phyloP scores from a whole-genome alignment of 768 basidiomycete species.

The Tylopilus felleus region DNA sequence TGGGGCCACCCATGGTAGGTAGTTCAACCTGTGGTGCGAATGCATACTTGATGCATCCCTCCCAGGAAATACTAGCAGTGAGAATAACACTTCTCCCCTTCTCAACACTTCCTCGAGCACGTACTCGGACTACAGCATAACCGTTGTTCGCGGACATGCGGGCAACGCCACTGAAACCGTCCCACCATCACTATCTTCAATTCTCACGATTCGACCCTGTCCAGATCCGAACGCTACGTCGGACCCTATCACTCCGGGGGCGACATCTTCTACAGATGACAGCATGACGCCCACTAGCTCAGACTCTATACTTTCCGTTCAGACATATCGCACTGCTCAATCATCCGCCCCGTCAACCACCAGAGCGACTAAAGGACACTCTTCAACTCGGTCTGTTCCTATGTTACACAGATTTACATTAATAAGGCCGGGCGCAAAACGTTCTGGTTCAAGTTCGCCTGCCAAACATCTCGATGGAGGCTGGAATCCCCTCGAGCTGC shows the following conservation, averaged over 20 bases:
- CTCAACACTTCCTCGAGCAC: slow-evolving; percentile 43
- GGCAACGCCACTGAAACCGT: slow-evolving; percentile 37
- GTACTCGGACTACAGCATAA: slow-evolving; percentile 65
- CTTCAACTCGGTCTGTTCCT: slow-evolving; percentile 55
- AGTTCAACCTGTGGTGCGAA: slow-evolving; percentile 4
- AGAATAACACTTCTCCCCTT: slow-evolving; percentile 53
- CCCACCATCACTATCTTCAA: slow-evolving; percentile 62
- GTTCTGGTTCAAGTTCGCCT: slow-evolving; percentile 33
- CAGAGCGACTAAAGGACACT: slow-evolving; percentile 74
- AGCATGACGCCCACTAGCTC: slow-evolving; percentile 39
- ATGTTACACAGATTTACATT: slow-evolving; percentile 85
- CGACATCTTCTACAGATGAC: slow-evolving; percentile 25
- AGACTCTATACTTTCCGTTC: slow-evolving; percentile 52
- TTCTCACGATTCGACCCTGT: slow-evolving; percentile 64
- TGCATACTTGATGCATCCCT: slow-evolving; percentile 12
- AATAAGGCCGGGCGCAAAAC: slow-evolving; percentile 73
- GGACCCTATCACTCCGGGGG: slow-evolving; percentile 39
- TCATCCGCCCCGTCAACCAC: slow-evolving; percentile 49
- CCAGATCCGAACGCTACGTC: slow-evolving; percentile 48
- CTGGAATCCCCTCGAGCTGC: slow-evolving; percentile 78
- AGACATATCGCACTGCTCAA: slow-evolving; percentile 62
- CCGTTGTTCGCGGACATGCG: slow-evolving; percentile 55
- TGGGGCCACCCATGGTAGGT: slow-evolving; percentile 35
- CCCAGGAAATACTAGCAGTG: slow-evolving; percentile 29
- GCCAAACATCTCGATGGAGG: slow-evolving; percentile 33